A percentile compares a stretch with the other conserved stretches of the same genome.
Evolutionary conservation across 2,329 filamentous ascomycete genomes (phyloP).

Genomic region (Scorias spongiosa): DNA sequence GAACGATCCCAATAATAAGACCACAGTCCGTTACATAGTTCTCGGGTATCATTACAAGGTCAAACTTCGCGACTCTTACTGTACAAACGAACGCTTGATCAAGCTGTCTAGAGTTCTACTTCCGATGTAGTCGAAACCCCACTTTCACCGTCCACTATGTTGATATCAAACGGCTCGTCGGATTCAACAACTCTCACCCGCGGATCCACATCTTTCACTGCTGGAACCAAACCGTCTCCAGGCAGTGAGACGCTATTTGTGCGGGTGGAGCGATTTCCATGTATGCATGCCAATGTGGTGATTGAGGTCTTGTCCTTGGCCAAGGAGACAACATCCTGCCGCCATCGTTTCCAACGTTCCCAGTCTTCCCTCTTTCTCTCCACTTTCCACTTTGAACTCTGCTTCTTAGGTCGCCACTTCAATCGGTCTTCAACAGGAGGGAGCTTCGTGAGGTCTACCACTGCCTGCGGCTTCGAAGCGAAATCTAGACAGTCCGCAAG

Average conservation of each 20-base stretch:
- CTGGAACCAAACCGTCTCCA: background rate
- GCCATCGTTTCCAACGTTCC: conserved; percentile 29
- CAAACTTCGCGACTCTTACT: no score
- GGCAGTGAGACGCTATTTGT: background rate
- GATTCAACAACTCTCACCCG: background rate
- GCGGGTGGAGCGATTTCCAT: background rate
- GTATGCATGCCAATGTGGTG: background rate
- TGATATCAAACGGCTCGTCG: background rate
- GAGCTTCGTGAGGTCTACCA: conserved; percentile 45
- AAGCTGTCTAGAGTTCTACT: no score
- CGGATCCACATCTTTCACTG: background rate
- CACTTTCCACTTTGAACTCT: conserved; percentile 51
- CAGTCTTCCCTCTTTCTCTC: conserved; percentile 51
- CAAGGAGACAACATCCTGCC: conserved; percentile 10
- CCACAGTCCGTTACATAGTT: no score
- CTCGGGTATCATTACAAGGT: no score
- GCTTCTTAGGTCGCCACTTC: conserved; percentile 49
- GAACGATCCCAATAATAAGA: no score
- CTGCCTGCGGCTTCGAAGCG: conserved; percentile 33
- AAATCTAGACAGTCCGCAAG: conserved; percentile 51
- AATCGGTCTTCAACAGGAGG: conserved; percentile 39
- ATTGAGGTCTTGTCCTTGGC: background rate
- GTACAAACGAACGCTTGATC: no score
- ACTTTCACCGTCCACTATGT: background rate
- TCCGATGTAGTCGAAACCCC: background rate